Evolutionary conservation across 192 early-diverging fungal genomes (phyloP), one percentile per base, ranked within the genome.

Genomic region (Backusella westeae): DNA sequence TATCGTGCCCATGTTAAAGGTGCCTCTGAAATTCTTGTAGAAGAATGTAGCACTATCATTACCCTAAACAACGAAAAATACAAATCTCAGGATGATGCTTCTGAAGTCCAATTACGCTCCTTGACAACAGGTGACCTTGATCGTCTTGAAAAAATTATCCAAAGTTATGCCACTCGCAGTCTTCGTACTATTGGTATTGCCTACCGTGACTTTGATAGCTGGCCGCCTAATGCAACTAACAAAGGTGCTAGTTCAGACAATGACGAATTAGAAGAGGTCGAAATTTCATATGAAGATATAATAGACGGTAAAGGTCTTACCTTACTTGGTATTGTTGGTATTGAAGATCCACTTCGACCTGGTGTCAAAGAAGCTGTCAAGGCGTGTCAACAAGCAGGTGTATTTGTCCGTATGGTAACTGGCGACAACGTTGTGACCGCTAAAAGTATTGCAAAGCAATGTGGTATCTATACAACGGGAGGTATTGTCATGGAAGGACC

Each of bases 371-470:
- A 93, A 76, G 96, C 97, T 36, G 98, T 99, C 42, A 81, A 86
- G 26, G 80, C 85, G 19, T 99, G 96, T 78, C 91, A 92, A 80
- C 87, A 89, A 34, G 98, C 98, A 29, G 97, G 98, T 67, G 93
- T 99, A 29, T 89, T 92, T 85, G 96, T 99, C 44, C 93, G 97
- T 14, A 99, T 99, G 98, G 97, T 99, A n/a, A 99, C 98, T 3
- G 98, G 98, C 67, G 98, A 99, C 85, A 98, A 98, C 80, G 75
- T 96, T 65, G 83, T 92, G 0, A 99, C 98, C 0, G 98, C 98
- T 2, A 90, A 92, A 52, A 92, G 95, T 7, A 99, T 99, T 83
- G 98, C 97, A 46, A 92, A 87, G 12, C 92, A 96, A 77, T 97
- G 96, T 71, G 96, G 95, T 53, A 99, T 99, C 70, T 93, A 93